These are phyloP conservation scores for Polygonum maritimum DNA, from an alignment of 148 eudicot species.

Conservation along the genomic window DNA sequence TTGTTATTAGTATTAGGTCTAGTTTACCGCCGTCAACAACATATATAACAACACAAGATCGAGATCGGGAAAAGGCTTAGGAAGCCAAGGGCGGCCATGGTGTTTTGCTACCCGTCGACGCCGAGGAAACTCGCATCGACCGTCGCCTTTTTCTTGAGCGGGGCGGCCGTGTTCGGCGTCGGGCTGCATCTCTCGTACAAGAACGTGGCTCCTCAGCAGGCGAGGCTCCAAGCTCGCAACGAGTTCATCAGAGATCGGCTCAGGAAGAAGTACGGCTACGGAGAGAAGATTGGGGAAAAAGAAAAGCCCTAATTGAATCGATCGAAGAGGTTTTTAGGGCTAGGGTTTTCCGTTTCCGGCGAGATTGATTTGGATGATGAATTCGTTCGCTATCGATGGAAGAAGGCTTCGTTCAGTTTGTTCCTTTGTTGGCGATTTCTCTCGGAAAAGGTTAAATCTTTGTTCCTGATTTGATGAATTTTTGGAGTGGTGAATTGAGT, in stretches of 20 bases:
- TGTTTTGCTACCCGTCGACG: conserved; percentile 63
- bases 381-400: neutral
- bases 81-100: conserved; percentile 48
- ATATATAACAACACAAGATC: neutral
- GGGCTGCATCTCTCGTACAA: conserved; percentile 67
- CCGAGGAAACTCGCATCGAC: conserved; percentile 57
- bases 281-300: neutral
- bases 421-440: too few species aligned
- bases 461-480: too few species aligned
- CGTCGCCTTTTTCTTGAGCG: conserved; percentile 40
- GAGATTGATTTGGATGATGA: neutral
- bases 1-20: too few species aligned
- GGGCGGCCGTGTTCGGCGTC: conserved; percentile 45
- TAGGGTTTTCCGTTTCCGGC: neutral
- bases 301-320: neutral
- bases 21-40: too few species aligned
- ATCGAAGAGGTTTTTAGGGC: neutral
- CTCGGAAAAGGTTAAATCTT: too few species aligned
- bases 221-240: conserved; percentile 69
- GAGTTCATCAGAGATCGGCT: conserved; percentile 57
- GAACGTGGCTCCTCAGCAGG: conserved; percentile 83
- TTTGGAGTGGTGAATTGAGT: too few species aligned
- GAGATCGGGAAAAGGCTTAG: neutral
- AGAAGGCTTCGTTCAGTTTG: too few species aligned
- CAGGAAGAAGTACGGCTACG: conserved; percentile 52